These are phyloP conservation scores for Paralagenidium karlingii DNA, from an alignment of 352 stramenopile genomes.

Conservation along the genomic window DNA sequence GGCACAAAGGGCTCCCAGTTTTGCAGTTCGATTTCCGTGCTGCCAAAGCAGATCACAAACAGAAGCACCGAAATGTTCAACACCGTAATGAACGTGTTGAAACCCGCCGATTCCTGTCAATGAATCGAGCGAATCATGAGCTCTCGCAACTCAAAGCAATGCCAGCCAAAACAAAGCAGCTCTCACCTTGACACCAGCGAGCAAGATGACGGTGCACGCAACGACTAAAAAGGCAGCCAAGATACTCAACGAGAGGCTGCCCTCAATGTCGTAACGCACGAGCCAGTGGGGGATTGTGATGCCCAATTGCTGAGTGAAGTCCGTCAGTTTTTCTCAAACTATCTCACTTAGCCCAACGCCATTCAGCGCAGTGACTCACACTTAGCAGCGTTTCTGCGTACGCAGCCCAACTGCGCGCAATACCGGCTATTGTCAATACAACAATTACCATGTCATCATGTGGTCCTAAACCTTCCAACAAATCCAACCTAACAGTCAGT, in stretches of 20 bases:
- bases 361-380: too few species aligned
- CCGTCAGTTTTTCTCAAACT: too few species aligned
- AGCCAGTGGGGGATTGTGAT: constrained; percentile 50
- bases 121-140: too few species aligned
- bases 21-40: constrained; percentile 48
- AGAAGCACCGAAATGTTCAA: constrained; percentile 85
- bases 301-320: constrained; percentile 59
- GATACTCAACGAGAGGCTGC: constrained; percentile 62
- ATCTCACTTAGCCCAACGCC: too few species aligned
- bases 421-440: constrained; percentile 76
- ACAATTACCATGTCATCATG: too few species aligned
- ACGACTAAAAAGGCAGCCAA: constrained; percentile 73
- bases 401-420: constrained; percentile 83
- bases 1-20: constrained; percentile 84
- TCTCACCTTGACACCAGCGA: constrained; percentile 70
- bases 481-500: background rate
- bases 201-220: constrained; percentile 70
- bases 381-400: constrained; percentile 76
- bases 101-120: constrained; percentile 86
- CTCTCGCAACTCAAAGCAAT: too few species aligned
- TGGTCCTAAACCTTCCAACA: too few species aligned
- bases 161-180: too few species aligned
- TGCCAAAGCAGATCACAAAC: constrained; percentile 80
- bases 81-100: constrained; percentile 83
- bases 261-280: constrained; percentile 32